These are phyloP conservation scores for Blastomyces parvus DNA, from an alignment of 2,329 filamentous ascomycete species.

Conservation along the genomic window DNA sequence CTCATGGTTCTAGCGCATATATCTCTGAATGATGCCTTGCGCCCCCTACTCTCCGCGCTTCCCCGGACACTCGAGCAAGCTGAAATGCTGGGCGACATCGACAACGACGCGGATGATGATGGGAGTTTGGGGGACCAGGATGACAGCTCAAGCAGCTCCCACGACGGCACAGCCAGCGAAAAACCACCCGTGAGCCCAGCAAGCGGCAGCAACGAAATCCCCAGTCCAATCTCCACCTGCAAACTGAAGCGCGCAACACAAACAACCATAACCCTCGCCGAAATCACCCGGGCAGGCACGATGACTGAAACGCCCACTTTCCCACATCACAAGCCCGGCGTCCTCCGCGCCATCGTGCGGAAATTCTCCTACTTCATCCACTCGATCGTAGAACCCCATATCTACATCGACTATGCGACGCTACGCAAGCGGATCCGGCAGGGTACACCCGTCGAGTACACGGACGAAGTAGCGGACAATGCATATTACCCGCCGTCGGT, in stretches of 20 bases:
- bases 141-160: neutral
- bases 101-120: conserved; percentile 11
- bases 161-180: neutral
- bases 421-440: conserved; percentile 60
- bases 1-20: conserved; percentile 68
- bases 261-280: neutral
- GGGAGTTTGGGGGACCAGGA: neutral
- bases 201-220: conserved; percentile 1
- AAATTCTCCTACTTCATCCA: conserved; percentile 17
- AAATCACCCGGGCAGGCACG: neutral
- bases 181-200: neutral
- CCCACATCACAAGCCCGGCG: neutral
- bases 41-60: conserved; percentile 51
- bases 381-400: conserved; percentile 61
- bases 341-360: conserved; percentile 14
- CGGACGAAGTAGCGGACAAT: conserved; percentile 50
- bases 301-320: neutral
- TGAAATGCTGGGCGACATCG: conserved; percentile 28
- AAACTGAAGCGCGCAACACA: neutral
- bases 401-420: conserved; percentile 63
- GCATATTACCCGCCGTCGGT: conserved; percentile 69
- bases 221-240: neutral
- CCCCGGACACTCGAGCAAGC: conserved; percentile 57
- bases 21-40: conserved; percentile 37
- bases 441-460: conserved; percentile 50